Evolutionary conservation across 352 stramenopile genomes (phyloP), one percentile per base, ranked within the genome.

Genomic region (Globisporangium cederbergense): DNA sequence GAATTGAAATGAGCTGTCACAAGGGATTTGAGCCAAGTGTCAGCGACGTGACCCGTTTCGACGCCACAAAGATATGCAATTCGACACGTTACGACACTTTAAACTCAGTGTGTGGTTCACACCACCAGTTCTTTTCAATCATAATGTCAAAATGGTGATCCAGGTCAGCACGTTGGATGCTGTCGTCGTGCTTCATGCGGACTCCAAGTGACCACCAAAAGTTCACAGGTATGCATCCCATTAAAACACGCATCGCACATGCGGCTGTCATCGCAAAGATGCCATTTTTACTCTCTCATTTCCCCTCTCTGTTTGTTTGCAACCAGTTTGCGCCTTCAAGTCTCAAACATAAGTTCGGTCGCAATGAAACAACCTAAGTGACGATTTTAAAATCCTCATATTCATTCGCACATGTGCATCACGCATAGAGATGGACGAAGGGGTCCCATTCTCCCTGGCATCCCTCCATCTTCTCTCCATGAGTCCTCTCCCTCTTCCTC

Each of bases 371-470:
- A 64, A 56, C 46, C 47, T 58, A 28, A 61, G 52, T 40, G 55
- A 46, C 30, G 46, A 51, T 64, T 22, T 20, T 45, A 18, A 43
- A 67, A 60, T 61, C 52, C 42, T 60, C 61, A 67, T 67, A 67
- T 52, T 56, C 43, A 67, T 43, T 56, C 43, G 49, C 54, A 46
- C 32, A 46, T 61, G 61, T 67, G 61, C 40, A 67, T 60, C 61
- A 46, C 57, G 57, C 55, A 68, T 62, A 38, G n/a, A 40, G 42
- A 60, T 28, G 50, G 54, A 66, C 40, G 45, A 32, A 50, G 32
- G 50, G 28, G 18, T 36, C 32, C 56, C 58, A 52, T 58, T 32
- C 50, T 53, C 49, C 18, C 52, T 25, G 45, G 30, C 16, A 47
- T 11, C 28, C 6, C 50, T 42, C n/a, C 50, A 16, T 42, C 28